A percentile compares a stretch with the other conserved stretches of the same genome.
These are phyloP conservation scores for Amanita jacksonii DNA, from an alignment of 768 basidiomycete species.

Conservation along the genomic window DNA sequence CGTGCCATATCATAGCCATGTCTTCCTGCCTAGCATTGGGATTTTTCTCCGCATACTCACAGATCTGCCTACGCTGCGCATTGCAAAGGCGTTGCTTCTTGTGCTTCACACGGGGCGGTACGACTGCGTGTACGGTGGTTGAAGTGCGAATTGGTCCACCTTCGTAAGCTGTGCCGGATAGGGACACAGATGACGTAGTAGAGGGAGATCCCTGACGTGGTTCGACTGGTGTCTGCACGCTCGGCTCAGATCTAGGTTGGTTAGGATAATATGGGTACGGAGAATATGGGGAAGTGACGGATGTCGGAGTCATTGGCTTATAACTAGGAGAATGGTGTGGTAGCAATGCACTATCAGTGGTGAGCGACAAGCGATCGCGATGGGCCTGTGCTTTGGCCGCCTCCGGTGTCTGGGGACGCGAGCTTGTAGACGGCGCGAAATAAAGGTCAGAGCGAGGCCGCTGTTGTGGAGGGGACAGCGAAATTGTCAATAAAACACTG, in stretches of 20 bases:
- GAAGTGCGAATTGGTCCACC: slow-evolving; percentile 13
- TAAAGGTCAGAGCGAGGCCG: slow-evolving; percentile 22
- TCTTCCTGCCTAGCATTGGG: slow-evolving; percentile 75
- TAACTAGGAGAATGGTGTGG: slow-evolving; percentile 31
- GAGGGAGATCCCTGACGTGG: slow-evolving; percentile 55
- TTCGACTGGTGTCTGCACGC: slow-evolving; percentile 24
- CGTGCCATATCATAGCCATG: slow-evolving; percentile 64
- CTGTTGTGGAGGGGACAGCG: slow-evolving; percentile 11
- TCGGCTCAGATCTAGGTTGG: slow-evolving; percentile 37
- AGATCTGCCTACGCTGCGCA: slow-evolving; percentile 67
- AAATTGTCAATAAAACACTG: slow-evolving; percentile 11
- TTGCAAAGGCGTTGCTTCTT: slow-evolving; percentile 70
- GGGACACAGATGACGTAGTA: slow-evolving; percentile 43
- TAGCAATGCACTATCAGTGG: slow-evolving; percentile 16
- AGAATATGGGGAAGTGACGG: slow-evolving; percentile 37
- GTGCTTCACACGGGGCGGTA: slow-evolving; percentile 34
- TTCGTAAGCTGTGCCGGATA: slow-evolving; percentile 18
- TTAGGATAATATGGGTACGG: slow-evolving; percentile 28
- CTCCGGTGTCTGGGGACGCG: slow-evolving; percentile 33
- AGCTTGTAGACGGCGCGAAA: slow-evolving; percentile 24
- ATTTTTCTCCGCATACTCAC: slow-evolving; percentile 50
- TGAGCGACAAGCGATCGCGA: slow-evolving; percentile 24
- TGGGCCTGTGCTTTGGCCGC: slow-evolving; percentile 20
- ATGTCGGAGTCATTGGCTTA: slow-evolving; percentile 35
- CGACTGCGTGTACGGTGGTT: slow-evolving; percentile 13